phyloP scores from a whole-genome alignment of 1,139 yeast genomes.

The Taphrina populina region DNA sequence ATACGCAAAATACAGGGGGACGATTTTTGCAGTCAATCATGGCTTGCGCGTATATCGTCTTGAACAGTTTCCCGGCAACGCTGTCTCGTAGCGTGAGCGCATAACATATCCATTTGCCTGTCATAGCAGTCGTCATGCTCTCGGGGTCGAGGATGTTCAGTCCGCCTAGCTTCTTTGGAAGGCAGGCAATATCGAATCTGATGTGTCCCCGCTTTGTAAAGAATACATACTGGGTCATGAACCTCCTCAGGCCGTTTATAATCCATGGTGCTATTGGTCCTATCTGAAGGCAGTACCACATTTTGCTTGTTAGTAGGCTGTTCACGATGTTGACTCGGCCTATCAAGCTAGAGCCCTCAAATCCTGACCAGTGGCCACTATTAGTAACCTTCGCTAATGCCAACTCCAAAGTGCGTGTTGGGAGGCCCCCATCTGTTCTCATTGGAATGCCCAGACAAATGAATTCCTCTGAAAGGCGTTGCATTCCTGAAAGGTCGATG shows the following conservation, averaged over 20 bases:
- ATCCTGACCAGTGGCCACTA: slow-evolving; percentile 3
- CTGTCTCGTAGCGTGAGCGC: background rate
- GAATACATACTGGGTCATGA: background rate
- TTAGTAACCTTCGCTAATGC: slow-evolving; percentile 1
- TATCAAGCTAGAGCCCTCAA: background rate
- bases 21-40: background rate
- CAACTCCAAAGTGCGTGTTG: background rate
- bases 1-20: background rate
- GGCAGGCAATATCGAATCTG: background rate
- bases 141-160: background rate
- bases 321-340: slow-evolving; percentile 1
- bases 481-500: background rate
- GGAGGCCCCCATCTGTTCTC: background rate
- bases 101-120: slow-evolving; percentile 6
- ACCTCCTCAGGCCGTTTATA: background rate
- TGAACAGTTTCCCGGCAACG: background rate
- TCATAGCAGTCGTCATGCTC: slow-evolving; percentile 9
- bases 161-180: slow-evolving; percentile 1
- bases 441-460: slow-evolving; percentile 2
- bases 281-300: slow-evolving; percentile 5
- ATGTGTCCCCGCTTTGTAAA: background rate
- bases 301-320: slow-evolving; percentile 4
- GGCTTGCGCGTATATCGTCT: background rate
- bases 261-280: slow-evolving; percentile 7
- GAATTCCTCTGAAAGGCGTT: slow-evolving; percentile 1